A percentile compares a stretch with the other conserved stretches of the same genome.
phyloP scores from a whole-genome alignment of 2,329 filamentous ascomycete genomes.

The Bipolaris victoriae region DNA sequence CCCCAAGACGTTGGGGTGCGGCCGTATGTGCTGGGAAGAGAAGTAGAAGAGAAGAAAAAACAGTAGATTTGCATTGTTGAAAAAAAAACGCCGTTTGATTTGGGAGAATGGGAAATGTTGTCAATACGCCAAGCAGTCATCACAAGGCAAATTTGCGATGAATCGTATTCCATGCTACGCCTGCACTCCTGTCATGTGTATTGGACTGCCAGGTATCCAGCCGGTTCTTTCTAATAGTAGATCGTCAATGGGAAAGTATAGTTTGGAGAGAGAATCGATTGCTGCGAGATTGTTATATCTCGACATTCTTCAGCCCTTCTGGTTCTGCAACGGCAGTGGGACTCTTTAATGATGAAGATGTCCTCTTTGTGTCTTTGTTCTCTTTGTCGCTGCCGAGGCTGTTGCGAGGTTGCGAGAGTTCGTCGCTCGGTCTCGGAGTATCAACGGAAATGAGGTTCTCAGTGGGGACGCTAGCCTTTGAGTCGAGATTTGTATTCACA shows the following conservation, averaged over 20 bases:
- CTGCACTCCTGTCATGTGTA: constrained; percentile 25
- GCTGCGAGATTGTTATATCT: constrained; percentile 47
- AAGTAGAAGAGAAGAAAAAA: not conserved
- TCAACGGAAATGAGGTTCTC: constrained; percentile 54
- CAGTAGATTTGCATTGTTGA: constrained; percentile 11
- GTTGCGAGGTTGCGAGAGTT: constrained; percentile 34
- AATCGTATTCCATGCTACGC: constrained; percentile 23
- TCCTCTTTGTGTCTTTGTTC: constrained; percentile 35
- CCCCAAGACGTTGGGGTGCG: constrained; percentile 21
- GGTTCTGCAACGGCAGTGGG: constrained; percentile 28
- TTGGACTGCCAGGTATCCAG: constrained; percentile 37
- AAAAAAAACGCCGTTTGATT: constrained; percentile 8
- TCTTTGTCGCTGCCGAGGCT: constrained; percentile 50
- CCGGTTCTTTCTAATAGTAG: constrained; percentile 32
- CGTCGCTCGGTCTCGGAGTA: constrained; percentile 50
- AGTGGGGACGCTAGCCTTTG: constrained; percentile 30
- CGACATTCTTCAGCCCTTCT: constrained; percentile 57
- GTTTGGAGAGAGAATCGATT: constrained; percentile 10
- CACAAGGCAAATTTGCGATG: constrained; percentile 19
- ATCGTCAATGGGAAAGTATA: constrained; percentile 23
- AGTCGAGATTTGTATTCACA: constrained; percentile 45
- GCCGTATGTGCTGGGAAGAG: constrained; percentile 12
- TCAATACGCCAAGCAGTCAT: constrained; percentile 21
- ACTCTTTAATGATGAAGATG: constrained; percentile 38
- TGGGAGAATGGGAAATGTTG: constrained; percentile 12